Base-by-base conservation (phyloP, 2,329 filamentous ascomycete genomes). In the Colletotrichum theobromicola region DNA sequence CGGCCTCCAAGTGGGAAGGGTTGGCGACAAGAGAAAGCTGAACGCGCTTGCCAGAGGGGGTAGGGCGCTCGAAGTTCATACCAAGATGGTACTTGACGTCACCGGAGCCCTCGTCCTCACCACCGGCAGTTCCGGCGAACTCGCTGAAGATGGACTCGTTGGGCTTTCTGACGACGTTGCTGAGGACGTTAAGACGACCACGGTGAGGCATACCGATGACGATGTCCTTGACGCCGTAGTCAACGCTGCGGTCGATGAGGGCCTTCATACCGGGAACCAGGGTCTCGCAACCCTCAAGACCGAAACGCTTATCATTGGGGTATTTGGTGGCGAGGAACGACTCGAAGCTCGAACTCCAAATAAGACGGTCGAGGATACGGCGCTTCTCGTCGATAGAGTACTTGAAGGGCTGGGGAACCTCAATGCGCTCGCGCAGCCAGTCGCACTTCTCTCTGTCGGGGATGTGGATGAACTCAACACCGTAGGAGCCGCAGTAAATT, bases 131-230 rank as follows among this genome's bases (percentile, higher is more conserved):
- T 80, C 97, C 97, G 76, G 95, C 94, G 82, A 99, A 99, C 85
- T 99, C 97, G 84, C 94, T 98, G 89, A 99, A 99, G 86, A 99
- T 99, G 78, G 97, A 98, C 88, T 98, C 97, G 86, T 99, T 99
- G 80, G 97, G 96, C 88, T 99, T 99, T 82, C 97, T 94, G 79
- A 99, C 97, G 82, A 99, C 97, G 87, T 99, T 99, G 88, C 94
- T 97, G 77, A 99, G 92, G 67, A 99, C 95, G 83, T 99, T 99
- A 77, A 99, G 92, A 89, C 97, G 95, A 82, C 97, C 97, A 91
- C 97, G 95, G 86, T 99, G 97, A 78, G 97, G 97, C 97, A 99
- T 99, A 81, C 97, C 97, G 82, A 99, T 99, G 82, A 99, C 94
- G 80, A 99, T 98, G 82, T 99, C 97, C 90, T 98, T 98, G 82